A percentile compares a stretch with the other conserved stretches of the same genome.
phyloP scores from a whole-genome alignment of 495 filamentous ascomycete species.

The Neurospora sp. region DNA sequence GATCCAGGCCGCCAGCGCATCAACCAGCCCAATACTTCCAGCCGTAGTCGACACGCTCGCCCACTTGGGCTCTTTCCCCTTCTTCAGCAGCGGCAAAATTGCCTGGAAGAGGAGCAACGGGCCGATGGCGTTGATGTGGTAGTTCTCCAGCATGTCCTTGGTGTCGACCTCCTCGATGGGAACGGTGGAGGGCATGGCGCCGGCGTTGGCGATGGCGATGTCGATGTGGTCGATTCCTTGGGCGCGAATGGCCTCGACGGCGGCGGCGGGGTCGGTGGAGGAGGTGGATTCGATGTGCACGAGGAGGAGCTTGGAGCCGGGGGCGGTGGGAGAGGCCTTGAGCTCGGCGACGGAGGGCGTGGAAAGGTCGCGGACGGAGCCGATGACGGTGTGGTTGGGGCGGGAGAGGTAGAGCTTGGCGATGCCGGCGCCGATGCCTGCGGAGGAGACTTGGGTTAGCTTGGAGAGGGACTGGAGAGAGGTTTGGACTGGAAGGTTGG shows the following conservation, averaged over 20 bases:
- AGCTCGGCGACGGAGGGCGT: constrained; percentile 9
- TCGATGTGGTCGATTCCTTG: constrained; percentile 11
- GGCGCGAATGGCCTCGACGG: constrained; percentile 4
- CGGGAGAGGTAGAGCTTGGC: constrained; percentile 16
- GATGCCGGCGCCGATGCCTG: constrained; percentile 15
- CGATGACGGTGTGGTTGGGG: constrained; percentile 21
- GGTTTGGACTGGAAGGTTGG: too few species aligned
- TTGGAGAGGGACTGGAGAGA: neutral
- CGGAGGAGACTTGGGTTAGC: neutral
- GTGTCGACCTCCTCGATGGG: constrained; percentile 11
- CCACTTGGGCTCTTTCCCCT: constrained; percentile 10
- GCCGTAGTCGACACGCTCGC: constrained; percentile 9
- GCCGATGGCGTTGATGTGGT: constrained; percentile 12
- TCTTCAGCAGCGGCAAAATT: constrained; percentile 6
- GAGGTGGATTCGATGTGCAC: constrained; percentile 10
- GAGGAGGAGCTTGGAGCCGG: constrained; percentile 12
- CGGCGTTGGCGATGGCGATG: constrained; percentile 19
- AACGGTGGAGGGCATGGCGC: constrained; percentile 1
- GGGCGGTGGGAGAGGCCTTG: constrained; percentile 1
- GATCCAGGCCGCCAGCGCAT: constrained; percentile 2
- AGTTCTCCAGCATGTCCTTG: neutral
- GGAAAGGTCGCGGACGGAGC: constrained; percentile 12
- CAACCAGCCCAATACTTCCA: constrained; percentile 8
- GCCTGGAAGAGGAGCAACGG: constrained; percentile 14
- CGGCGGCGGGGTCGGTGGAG: constrained; percentile 2